Conservation (phyloP, 1,284 basidiomycete genomes). For the Trichosporon faecale region DNA sequence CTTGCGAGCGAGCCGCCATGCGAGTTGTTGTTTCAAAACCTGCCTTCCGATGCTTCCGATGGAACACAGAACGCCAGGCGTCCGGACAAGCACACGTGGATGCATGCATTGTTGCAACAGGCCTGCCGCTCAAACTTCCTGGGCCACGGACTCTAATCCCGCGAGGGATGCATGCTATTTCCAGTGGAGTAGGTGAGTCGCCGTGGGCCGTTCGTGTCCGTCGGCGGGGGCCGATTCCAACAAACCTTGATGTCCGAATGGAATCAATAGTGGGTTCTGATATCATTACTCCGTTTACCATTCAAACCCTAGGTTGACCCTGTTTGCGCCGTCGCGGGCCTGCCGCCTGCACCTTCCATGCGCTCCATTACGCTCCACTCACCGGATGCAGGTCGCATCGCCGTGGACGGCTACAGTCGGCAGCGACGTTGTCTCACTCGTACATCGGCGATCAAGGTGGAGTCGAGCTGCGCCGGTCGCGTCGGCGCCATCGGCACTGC, state of each 20-base stretch:
- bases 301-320: background rate
- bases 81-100: background rate
- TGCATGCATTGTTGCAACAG: background rate
- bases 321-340: background rate
- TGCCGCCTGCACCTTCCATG: no score
- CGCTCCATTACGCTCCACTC: background rate
- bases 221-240: background rate
- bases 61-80: background rate
- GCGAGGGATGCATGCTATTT: background rate
- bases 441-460: background rate
- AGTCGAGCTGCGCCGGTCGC: no score
- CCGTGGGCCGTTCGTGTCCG: background rate
- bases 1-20: background rate
- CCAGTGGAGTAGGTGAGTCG: background rate
- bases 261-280: background rate
- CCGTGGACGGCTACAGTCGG: no score
- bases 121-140: background rate
- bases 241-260: conserved; percentile 2
- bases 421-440: background rate
- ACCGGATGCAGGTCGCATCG: background rate
- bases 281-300: conserved; percentile 1
- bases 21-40: background rate
- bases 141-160: no score
- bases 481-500: background rate
- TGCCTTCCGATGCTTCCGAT: background rate